Evolutionary conservation across 2,329 filamentous ascomycete genomes (phyloP), one percentile per base, ranked within the genome.

Genomic region (Sporothrix variecibatus): DNA sequence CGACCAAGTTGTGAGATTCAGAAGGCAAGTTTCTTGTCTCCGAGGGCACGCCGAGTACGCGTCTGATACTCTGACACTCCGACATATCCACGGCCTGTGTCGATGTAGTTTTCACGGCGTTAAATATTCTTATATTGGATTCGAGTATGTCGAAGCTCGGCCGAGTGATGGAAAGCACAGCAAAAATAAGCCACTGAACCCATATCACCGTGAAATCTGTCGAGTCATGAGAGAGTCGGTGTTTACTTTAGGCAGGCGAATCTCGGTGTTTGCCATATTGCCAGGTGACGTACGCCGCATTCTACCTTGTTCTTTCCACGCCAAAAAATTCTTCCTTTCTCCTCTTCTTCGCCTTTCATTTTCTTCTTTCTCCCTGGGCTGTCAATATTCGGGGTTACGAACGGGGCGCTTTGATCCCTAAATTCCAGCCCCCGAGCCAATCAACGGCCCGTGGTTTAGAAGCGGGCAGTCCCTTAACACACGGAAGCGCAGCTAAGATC

Each of bases 381-480:
- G 23, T 69, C 46, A 5, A 23, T n/a, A 20, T 58, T 72, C 71
- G 71, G 71, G 71, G 71, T 40, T 72, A 72, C 71, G 71, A 67
- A 67, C n/a, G 58, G 43, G 40, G 26, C n/a, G 40, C 20, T 23
- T 17, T 5, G 46, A 38, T 53, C 26, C 26, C 8, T 17, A 34
- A 8, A 53, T 23, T 12, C 40, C 40, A 38, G 17, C 20, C 40
- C 26, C 70, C 70, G 58, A 72, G 58, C 70, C 70, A 72, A 72
- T 72, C 70, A 60, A 43, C 46, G 46, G 70, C 40, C 20, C 40
- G 58, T n/a, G 34, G 70, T 72, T 49, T 72, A 17, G 28, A 60
- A 65, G 58, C 58, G 56, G 58, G 12, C 70, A 60, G 26, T 72
- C 58, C 70, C 58, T 65, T 51, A 6, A n/a, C 12, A 51, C 68